Evolutionary conservation across 129 eudicot genomes (phyloP), one percentile per base, ranked within the genome.

Genomic region (Chrysanthemum seticuspe): DNA sequence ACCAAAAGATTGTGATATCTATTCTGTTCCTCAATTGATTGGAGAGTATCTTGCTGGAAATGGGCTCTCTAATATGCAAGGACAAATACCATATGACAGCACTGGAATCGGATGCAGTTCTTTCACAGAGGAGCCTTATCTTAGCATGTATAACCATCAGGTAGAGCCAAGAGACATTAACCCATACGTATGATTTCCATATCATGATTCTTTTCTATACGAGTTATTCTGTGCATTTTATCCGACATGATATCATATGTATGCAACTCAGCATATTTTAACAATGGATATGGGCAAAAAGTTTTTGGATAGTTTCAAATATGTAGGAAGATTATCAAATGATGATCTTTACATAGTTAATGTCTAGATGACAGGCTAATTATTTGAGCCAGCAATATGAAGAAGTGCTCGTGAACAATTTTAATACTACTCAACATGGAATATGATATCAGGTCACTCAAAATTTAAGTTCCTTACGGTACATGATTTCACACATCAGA

Each of bases 21-120:
- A 73, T 70, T 73, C 44, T 25, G 61, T 52, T 61, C 82, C 87
- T 72, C 81, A 85, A 34, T 83, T 79, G 86, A 76, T 36, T 31
- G 68, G 64, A 44, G 70, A 81, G 65, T 88, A 78, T 78, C 83
- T 85, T 50, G 75, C 82, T 19, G 86, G 83, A 68, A 83, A 49
- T 48, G 83, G 77, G 14, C 65, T 54, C 65, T 76, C 79, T 72
- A 75, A 72, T 40, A 53, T 67, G 64, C 85, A 74, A 74, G 75
- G 63, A 48, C 75, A 75, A 63, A 64, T 59, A 31, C 65, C 81
- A 0, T 75, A 57, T 60, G 13, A 45, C 54, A 44, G 40, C 59
- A 34, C 62, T 57, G 57, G 83, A 71, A 69, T 75, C 69, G 23
- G 73, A 65, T 79, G 86, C 72, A 51, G 61, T 78, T 63, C 34